Base-by-base conservation (phyloP, 768 basidiomycete genomes). In the Tulasnella sp. region DNA sequence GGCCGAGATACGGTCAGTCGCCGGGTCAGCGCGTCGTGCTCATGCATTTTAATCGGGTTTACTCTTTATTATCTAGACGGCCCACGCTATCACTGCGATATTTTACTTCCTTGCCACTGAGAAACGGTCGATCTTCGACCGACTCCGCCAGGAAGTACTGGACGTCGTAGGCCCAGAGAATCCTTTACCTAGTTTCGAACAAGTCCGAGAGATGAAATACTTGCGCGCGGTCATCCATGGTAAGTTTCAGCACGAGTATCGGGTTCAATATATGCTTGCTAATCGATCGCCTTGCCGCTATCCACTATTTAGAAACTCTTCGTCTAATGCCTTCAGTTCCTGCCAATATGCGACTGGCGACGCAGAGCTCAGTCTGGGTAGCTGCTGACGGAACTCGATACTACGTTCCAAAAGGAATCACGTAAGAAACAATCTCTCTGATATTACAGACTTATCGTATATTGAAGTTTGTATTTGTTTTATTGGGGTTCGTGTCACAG, bases 1-100 rank as follows among this genome's bases (percentile, higher is more conserved):
- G 89, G 93, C 31, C 86, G 94, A 78, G 94, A 96, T 85, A 94
- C 94, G 46, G 93, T 93, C 58, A 72, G 90, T 8, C 14, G 9
- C 54, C 28, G 34, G n/a, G n/a, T 6, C 6, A 37, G 6, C 37
- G 37, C 2, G 37, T 37, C 37, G 37, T 37, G 37, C 37, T 2
- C 37, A 37, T 37, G 37, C 37, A 37, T 37, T 37, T 6, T 37
- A 37, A 37, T 37, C 37, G 6, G 37, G 37, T 37, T 37, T n/a
- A n/a, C 2, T 37, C 37, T 6, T 37, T 37, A 18, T 2, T 1
- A 60, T 37, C 40, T 81, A 85, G 84, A 89, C 89, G 0, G 89
- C 91, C 5, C 86, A 87, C 48, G 87, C 87, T 12, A 85, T 92
- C 54, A 90, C 91, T 0, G 90, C 89, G 83, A 87, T 88, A 1